phyloP scores from a whole-genome alignment of 345 rosid species.

The Laguncularia racemosa region DNA sequence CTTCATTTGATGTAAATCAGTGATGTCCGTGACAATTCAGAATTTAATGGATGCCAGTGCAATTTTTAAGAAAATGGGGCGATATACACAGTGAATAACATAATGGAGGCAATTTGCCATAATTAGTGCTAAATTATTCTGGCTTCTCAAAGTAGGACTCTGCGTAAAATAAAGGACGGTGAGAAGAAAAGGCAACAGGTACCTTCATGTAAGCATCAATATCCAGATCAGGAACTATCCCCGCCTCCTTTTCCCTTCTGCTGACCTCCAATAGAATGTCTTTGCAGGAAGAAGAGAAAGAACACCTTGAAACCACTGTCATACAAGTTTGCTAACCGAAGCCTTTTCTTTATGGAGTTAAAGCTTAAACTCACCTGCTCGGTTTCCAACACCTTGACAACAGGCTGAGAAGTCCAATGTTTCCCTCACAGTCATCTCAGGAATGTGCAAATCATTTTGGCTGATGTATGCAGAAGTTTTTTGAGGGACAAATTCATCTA shows the following conservation, averaged over 20 bases:
- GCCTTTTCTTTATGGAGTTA: background rate
- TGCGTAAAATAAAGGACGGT: too few species aligned
- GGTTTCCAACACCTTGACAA: constrained; percentile 23
- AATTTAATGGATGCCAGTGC: too few species aligned
- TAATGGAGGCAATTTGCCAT: too few species aligned
- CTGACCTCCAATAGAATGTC: constrained; percentile 36
- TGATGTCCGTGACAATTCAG: too few species aligned
- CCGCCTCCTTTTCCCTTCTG: constrained; percentile 36
- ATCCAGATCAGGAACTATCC: constrained; percentile 39
- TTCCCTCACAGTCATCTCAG: constrained; percentile 23
- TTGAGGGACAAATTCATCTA: constrained; percentile 13
- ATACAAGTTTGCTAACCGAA: background rate
- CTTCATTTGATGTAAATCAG: too few species aligned
- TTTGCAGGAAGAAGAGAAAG: background rate
- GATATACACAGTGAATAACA: too few species aligned
- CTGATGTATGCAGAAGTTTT: constrained; percentile 18
- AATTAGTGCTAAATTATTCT: too few species aligned
- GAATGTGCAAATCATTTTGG: constrained; percentile 20
- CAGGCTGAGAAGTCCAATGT: constrained; percentile 19
- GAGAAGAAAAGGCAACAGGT: background rate
- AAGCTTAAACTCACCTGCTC: constrained; percentile 22
- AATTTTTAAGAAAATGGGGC: too few species aligned
- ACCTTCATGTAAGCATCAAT: constrained; percentile 47
- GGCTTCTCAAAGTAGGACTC: too few species aligned
- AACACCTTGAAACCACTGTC: background rate